A percentile compares a stretch with the other conserved stretches of the same genome.
Conservation (phyloP, 139 green algal species). For the Chlorella sp. region DNA sequence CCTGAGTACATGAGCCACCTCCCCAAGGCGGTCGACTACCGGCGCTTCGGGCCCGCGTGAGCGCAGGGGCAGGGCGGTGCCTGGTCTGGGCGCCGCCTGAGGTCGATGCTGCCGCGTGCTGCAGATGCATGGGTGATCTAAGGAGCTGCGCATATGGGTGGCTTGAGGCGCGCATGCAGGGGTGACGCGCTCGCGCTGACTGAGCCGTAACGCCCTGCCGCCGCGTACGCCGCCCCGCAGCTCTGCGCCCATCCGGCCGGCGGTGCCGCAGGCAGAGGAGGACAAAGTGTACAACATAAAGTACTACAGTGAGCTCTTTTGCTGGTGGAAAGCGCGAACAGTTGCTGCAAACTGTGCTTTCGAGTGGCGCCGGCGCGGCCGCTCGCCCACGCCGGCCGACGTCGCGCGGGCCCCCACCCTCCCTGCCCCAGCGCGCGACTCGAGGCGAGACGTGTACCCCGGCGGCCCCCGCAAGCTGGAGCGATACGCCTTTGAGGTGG, state of each 20-base stretch:
- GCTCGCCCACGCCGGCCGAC: neutral
- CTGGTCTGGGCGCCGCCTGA: too few species aligned
- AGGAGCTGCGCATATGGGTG: too few species aligned
- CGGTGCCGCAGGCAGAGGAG: slow-evolving; percentile 58
- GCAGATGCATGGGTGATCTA: too few species aligned
- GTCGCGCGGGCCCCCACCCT: neutral
- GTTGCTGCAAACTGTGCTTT: neutral
- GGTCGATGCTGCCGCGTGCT: too few species aligned
- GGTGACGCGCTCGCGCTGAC: too few species aligned
- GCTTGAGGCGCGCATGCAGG: too few species aligned
- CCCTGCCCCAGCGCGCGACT: slow-evolving; percentile 35
- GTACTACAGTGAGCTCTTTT: slow-evolving; percentile 60
- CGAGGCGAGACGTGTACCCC: slow-evolving; percentile 33
- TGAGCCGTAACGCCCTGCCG: too few species aligned
- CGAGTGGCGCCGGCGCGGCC: neutral
- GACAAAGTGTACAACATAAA: slow-evolving; percentile 78
- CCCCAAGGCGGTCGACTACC: slow-evolving; percentile 35
- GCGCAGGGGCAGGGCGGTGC: too few species aligned
- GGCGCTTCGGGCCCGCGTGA: slow-evolving; percentile 37
- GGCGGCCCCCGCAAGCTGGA: too few species aligned
- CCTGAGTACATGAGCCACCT: slow-evolving; percentile 44
- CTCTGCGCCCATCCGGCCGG: slow-evolving; percentile 56
- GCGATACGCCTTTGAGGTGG: too few species aligned
- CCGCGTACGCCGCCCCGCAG: slow-evolving; percentile 36
- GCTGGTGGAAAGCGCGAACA: neutral